Evolutionary conservation across 1,284 basidiomycete species (phyloP).

Genomic region (Cronartium ribicola): DNA sequence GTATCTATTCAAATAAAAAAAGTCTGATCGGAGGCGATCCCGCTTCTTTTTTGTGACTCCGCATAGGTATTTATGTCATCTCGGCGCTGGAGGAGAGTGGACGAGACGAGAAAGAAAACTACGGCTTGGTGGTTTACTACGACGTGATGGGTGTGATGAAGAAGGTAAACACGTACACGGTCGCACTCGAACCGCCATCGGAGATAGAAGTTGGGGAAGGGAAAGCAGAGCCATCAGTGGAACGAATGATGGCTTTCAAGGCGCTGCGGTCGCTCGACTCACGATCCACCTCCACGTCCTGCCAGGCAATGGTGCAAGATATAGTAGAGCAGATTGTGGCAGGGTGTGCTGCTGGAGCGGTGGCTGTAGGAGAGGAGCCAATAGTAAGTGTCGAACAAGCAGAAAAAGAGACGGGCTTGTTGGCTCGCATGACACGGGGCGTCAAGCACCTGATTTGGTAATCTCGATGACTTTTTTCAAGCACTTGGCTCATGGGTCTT

Average conservation of each 20-base stretch:
- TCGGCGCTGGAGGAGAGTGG: constrained; percentile 84
- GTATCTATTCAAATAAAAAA: neutral
- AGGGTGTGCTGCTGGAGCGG: neutral
- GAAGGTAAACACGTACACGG: constrained; percentile 73
- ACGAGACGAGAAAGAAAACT: constrained; percentile 76
- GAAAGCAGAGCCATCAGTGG: neutral
- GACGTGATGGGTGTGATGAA: constrained; percentile 60
- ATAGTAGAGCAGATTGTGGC: neutral
- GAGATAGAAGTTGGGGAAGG: constrained; percentile 1
- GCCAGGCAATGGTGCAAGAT: constrained; percentile 55
- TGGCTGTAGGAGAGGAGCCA: neutral
- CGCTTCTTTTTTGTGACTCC: constrained; percentile 7
- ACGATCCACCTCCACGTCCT: neutral
- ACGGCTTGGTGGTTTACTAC: constrained; percentile 75
- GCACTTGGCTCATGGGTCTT: neutral
- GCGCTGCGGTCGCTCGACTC: neutral
- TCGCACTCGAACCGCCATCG: constrained; percentile 53
- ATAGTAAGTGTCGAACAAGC: constrained; percentile 23
- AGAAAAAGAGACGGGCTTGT: neutral
- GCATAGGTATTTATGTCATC: constrained; percentile 64
- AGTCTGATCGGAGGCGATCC: neutral
- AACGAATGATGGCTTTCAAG: constrained; percentile 15
- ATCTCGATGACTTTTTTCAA: neutral
- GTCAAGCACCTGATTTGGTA: constrained; percentile 36
- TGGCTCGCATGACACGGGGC: constrained; percentile 16